Percentiles rank a stretch among this genome's conserved stretches.
Evolutionary conservation across 2,329 filamentous ascomycete genomes (phyloP).

Genomic region (Rasamsonia emersonii): DNA sequence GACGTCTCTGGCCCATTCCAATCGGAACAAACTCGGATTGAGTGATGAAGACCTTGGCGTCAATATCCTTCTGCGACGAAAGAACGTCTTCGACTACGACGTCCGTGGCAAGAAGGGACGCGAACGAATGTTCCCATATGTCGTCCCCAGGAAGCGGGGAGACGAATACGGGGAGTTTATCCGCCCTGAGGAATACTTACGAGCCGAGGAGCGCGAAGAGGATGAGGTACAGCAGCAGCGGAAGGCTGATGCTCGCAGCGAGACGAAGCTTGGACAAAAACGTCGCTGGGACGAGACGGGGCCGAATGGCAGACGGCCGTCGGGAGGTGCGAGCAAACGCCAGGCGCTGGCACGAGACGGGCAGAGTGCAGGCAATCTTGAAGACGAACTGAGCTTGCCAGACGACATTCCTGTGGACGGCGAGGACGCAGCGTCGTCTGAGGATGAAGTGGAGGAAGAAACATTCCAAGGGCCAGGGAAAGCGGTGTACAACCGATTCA

Average conservation of each 20-base stretch:
- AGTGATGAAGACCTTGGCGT: slow-evolving; percentile 87
- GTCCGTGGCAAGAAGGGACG: slow-evolving; percentile 84
- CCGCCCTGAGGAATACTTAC: slow-evolving; percentile 83
- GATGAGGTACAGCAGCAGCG: slow-evolving; percentile 55
- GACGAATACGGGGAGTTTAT: slow-evolving; percentile 96
- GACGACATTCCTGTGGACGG: slow-evolving; percentile 44
- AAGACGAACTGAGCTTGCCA: slow-evolving; percentile 39
- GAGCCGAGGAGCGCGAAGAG: slow-evolving; percentile 82
- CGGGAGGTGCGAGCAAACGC: slow-evolving; percentile 51
- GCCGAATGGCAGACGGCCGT: slow-evolving; percentile 26
- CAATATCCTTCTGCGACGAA: slow-evolving; percentile 80
- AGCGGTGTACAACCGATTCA: slow-evolving; percentile 55
- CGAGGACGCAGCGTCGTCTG: slow-evolving; percentile 47
- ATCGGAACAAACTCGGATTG: slow-evolving; percentile 74
- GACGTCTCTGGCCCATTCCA: slow-evolving; percentile 72
- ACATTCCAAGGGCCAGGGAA: slow-evolving; percentile 63
- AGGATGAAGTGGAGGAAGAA: slow-evolving; percentile 44
- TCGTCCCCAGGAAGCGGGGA: slow-evolving; percentile 65
- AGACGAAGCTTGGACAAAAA: slow-evolving; percentile 75
- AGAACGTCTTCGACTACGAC: slow-evolving; percentile 88
- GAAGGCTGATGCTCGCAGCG: slow-evolving; percentile 42
- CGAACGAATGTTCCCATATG: slow-evolving; percentile 85
- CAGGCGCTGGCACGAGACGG: slow-evolving; percentile 38
- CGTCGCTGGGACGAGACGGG: slow-evolving; percentile 79
- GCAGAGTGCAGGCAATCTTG: slow-evolving; percentile 37